Evolutionary conservation across 345 rosid species (phyloP), one percentile per base, ranked within the genome.

Genomic region (Laguncularia racemosa): DNA sequence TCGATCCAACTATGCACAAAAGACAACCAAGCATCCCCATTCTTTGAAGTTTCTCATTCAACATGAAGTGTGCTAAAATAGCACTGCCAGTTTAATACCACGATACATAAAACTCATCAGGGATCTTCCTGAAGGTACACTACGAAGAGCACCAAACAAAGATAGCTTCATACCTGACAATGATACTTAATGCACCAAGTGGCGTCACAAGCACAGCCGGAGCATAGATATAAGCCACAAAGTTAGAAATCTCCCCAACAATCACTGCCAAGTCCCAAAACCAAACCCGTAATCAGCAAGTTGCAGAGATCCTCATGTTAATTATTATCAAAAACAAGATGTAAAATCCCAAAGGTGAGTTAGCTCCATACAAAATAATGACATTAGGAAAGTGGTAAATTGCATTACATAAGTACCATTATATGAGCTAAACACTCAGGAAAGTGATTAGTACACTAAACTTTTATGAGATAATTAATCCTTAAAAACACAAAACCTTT

Each of bases 121-220:
- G 70, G 57, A 44, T 17, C 40, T 33, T 48, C 58, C 21, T 46
- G 15, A 19, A 11, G 43, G 52, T 8, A 58, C 4, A 26, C n/a
- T 23, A 16, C 44, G 21, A 20, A 33, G 40, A 33, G 40, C 40
- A 33, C 40, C 6, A 33, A 33, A 7, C 40, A 4, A 9, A 33
- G 40, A 33, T 33, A 33, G 7, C 9, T 1, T 33, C 1, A 33
- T 70, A 84, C 91, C 91, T 84, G 52, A 87, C 88, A 47, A 84
- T 84, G 61, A 87, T 84, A 62, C 95, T 82, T 65, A 87, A 64
- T 23, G 91, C 95, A 48, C 95, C 88, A 47, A 84, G 85, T 0
- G 91, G 89, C 0, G 91, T 84, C 48, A 87, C 95, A 18, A 87
- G 83, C 52, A 76, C 91, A n/a, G 91, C 91, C 20, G 95, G 91